Evolutionary conservation across 83 land plant genomes (phyloP), one percentile per base, ranked within the genome.

Genomic region (Thuja plicata): DNA sequence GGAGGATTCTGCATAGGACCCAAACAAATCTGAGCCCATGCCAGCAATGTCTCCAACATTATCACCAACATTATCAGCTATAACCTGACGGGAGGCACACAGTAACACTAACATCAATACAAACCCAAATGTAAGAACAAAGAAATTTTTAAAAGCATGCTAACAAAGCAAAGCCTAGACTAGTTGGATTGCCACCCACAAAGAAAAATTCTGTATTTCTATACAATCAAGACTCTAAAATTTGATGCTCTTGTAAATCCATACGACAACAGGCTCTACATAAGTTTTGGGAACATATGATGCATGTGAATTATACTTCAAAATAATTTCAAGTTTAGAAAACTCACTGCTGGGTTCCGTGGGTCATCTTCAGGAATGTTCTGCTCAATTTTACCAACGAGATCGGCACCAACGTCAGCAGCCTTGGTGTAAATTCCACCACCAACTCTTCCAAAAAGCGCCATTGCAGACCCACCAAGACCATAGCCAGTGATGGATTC

Each of bases 361-460:
- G 98, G 99, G 73, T 96, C 99, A 91, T 96, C 99, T 83, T 97
- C 98, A 21, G 97, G 98, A 87, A 96, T 97, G 92, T 93, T 91
- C 89, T 92, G 92, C 90, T 97, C 99, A 80, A 97, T 93, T 85
- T 97, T 97, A 0, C 99, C 99, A 19, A 97, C 99, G 52, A 97
- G 97, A 90, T 97, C 99, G 27, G 98, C 99, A 85, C 99, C 99
- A 87, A 97, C 99, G 93, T 97, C 99, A 30, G 98, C 98, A 89
- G 99, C 99, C 90, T 97, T 97, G 6, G 99, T 97, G 91, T 97
- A 97, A 55, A 97, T 97, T n/a, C 99, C 99, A 48, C 98, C 99
- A 78, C 97, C 99, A 38, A 97, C 98, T 93, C 98, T 92, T 8
- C 98, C 99, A 86, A 97, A 97, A 8, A 97, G 92, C 74, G 99